phyloP scores from a whole-genome alignment of 768 basidiomycete species.

The Amylocystis lapponica region DNA sequence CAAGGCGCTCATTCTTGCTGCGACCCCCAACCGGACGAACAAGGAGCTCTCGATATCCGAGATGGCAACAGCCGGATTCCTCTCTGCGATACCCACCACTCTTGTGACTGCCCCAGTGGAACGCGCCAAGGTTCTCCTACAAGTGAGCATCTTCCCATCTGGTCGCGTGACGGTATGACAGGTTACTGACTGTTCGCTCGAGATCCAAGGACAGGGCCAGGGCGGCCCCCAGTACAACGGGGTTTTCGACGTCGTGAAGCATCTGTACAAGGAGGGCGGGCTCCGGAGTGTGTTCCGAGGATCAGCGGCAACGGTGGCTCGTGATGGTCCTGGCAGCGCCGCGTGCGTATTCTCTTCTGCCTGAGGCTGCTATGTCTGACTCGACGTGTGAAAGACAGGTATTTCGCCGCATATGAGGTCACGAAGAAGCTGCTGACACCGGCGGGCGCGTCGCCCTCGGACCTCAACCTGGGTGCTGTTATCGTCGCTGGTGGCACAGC shows the following conservation, averaged over 20 bases:
- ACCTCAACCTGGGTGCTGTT: slow-evolving; percentile 80
- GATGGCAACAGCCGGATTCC: slow-evolving; percentile 88
- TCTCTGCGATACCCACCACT: slow-evolving; percentile 90
- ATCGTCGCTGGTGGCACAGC: slow-evolving; percentile 92
- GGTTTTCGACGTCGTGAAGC: slow-evolving; percentile 83
- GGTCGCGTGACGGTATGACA: not conserved
- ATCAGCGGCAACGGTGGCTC: slow-evolving; percentile 85
- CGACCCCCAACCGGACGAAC: slow-evolving; percentile 73
- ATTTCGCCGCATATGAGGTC: slow-evolving; percentile 96
- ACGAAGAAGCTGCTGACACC: slow-evolving; percentile 86
- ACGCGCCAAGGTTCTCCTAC: slow-evolving; percentile 91
- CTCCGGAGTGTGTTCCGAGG: slow-evolving; percentile 89
- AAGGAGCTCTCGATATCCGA: slow-evolving; percentile 65
- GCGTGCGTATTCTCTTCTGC: slow-evolving; percentile 55
- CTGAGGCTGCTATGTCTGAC: slow-evolving; percentile 1
- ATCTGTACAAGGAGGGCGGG: slow-evolving; percentile 93
- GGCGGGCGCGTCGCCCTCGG: slow-evolving; percentile 67
- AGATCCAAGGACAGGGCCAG: slow-evolving; percentile 94
- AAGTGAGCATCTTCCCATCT: slow-evolving; percentile 42
- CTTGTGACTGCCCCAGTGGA: slow-evolving; percentile 94
- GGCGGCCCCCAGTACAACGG: slow-evolving; percentile 79
- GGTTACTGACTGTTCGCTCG: slow-evolving; percentile 4
- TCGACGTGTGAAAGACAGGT: slow-evolving; percentile 41
- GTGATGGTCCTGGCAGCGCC: slow-evolving; percentile 96
- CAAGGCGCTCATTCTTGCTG: slow-evolving; percentile 72